Base-by-base conservation (phyloP, 331 rosid genomes). In the Quercus phellos region DNA sequence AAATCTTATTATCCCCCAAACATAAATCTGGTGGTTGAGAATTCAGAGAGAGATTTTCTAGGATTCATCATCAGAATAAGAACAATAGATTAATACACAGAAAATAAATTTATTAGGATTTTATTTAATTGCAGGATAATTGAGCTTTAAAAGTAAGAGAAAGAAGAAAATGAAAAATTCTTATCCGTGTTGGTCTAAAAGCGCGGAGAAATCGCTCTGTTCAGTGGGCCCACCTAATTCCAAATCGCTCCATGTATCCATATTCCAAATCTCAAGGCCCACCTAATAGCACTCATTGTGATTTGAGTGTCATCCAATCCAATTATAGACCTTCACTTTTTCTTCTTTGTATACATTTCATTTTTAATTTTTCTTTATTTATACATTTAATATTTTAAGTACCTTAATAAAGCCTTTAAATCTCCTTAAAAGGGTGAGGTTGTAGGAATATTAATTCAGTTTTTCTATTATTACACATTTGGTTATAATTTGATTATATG, bases 171-270 rank as follows among this genome's bases (percentile, higher is more conserved):
- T 38, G 3, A 38, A 16, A 29, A 63, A 27, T 13, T 29, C n/a
- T 60, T 5, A 1, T 24, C 68, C 13, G 18, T 26, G 68, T 60
- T 16, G 78, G 35, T 55, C 43, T 42, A 56, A 34, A 63, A 27
- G 69, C 70, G 71, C 32, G 71, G 42, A 67, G 75, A 80, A 60
- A 74, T 46, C 64, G 51, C 79, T 68, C 27, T 29, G 4, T 51
- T 55, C 42, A 38, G 77, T 80, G 79, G 83, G 69, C 71, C 75
- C 75, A 34, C 38, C 38, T 34, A 34, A 34, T 34, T 34, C 38
- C 38, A 34, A 34, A 34, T 34, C 38, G 38, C 38, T 34, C 29
- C 32, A 1, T 4, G 1, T 1, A 61, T 75, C 35, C 14, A 9
- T 8, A 6, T 42, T 26, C 34, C n/a, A 16, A 18, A 9, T 43